These are phyloP conservation scores for Naegleria lovaniensis DNA, from an alignment of 208 protist genomes.

Conservation along the genomic window DNA sequence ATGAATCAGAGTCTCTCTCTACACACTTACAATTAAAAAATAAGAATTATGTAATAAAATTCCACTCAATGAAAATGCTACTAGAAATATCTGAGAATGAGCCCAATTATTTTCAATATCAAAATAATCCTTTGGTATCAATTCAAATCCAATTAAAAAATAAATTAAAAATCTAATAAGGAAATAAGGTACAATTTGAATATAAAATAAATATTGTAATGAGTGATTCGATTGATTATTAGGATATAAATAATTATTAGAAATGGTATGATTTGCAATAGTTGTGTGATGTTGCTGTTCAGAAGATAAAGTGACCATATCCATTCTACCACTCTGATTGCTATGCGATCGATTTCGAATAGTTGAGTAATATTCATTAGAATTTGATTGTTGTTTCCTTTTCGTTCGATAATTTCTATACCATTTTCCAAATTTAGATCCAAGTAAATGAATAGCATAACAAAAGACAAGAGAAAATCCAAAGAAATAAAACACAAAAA, in stretches of 20 bases:
- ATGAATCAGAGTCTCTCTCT: too few relatives aligned
- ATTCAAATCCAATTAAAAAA: background rate
- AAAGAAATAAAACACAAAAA: conserved; percentile 20
- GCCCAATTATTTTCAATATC: background rate
- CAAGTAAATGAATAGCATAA: background rate
- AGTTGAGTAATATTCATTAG: too few relatives aligned
- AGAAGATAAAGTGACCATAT: too few relatives aligned
- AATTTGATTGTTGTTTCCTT: too few relatives aligned
- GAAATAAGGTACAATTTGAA: background rate
- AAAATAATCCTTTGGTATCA: background rate
- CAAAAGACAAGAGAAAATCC: background rate
- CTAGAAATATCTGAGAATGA: background rate
- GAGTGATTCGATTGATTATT: background rate
- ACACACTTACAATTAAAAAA: conserved; percentile 18
- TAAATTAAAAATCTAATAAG: background rate
- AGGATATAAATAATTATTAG: background rate
- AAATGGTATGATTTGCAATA: too few relatives aligned
- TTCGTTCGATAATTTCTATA: background rate
- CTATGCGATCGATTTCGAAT: background rate
- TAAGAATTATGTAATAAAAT: conserved; percentile 1
- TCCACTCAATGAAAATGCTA: background rate
- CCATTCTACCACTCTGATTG: too few relatives aligned
- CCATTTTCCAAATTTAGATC: background rate
- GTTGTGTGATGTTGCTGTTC: too few relatives aligned
- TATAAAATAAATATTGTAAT: conserved; percentile 12